Evolutionary conservation across 768 basidiomycete species (phyloP).

Genomic region (Psilocybe azurescens): DNA sequence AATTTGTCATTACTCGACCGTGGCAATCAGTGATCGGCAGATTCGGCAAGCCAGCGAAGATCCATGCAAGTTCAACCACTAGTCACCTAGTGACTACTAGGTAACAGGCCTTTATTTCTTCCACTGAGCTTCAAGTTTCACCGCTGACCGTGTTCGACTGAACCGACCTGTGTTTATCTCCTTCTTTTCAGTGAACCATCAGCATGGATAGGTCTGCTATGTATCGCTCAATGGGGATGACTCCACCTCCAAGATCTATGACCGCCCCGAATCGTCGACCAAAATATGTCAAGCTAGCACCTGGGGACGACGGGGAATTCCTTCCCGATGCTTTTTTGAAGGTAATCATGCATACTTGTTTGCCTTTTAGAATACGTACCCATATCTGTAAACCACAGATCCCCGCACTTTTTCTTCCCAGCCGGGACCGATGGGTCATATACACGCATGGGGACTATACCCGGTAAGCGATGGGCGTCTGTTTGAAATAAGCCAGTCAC

Average conservation of each 20-base stretch:
- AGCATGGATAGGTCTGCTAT: not conserved
- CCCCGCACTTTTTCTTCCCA: conserved; percentile 24
- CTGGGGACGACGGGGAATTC: conserved; percentile 29
- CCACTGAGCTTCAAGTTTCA: not conserved
- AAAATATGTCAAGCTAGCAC: conserved; percentile 29
- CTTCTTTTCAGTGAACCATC: not conserved
- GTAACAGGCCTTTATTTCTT: not conserved
- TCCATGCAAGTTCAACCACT: too few relatives aligned
- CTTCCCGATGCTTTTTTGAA: conserved; percentile 30
- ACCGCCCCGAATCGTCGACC: conserved; percentile 18
- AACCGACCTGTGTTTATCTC: too few relatives aligned
- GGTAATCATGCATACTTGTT: conserved; percentile 19
- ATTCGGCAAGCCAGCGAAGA: too few relatives aligned
- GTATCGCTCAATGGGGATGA: not conserved
- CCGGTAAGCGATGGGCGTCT: conserved; percentile 19
- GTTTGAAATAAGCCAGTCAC: not conserved
- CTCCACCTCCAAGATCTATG: not conserved
- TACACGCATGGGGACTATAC: conserved; percentile 36
- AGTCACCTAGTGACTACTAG: too few relatives aligned
- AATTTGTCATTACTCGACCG: not conserved
- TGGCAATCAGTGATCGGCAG: not conserved
- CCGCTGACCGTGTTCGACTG: not conserved
- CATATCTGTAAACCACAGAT: conserved; percentile 17
- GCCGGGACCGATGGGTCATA: conserved; percentile 31
- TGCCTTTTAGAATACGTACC: not conserved